phyloP scores from a whole-genome alignment of 2,329 filamentous ascomycete genomes.

The Aureobasidium sp. region DNA sequence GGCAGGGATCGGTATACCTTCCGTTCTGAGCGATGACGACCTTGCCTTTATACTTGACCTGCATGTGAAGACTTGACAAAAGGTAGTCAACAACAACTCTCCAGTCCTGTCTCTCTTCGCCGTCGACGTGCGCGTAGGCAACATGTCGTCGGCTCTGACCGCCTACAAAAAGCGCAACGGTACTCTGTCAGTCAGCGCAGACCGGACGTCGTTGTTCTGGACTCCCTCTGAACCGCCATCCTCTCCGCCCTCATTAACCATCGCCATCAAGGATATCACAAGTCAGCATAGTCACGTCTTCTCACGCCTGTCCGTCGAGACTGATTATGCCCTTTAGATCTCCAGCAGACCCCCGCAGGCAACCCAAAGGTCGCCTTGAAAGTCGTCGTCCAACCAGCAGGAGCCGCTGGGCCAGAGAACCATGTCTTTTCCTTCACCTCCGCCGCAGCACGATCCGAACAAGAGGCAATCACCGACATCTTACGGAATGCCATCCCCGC shows the following conservation, averaged over 20 bases:
- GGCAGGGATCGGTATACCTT: neutral
- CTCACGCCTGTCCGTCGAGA: neutral
- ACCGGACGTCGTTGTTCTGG: constrained; percentile 73
- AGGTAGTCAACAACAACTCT: neutral
- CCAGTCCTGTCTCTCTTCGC: too few relatives aligned
- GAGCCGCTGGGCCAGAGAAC: constrained; percentile 53
- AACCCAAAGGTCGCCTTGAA: constrained; percentile 89
- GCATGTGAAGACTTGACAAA: neutral
- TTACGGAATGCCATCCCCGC: constrained; percentile 71
- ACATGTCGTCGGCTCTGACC: constrained; percentile 52
- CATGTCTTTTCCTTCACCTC: constrained; percentile 91
- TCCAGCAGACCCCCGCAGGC: constrained; percentile 90
- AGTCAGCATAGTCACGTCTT: constrained; percentile 50
- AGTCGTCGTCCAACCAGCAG: constrained; percentile 67
- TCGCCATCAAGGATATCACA: constrained; percentile 69
- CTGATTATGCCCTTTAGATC: constrained; percentile 48
- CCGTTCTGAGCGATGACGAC: constrained; percentile 4
- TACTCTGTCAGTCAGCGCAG: constrained; percentile 64
- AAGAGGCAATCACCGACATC: constrained; percentile 74
- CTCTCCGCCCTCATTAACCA: constrained; percentile 58
- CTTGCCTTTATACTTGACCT: neutral
- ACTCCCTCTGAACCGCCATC: constrained; percentile 57
- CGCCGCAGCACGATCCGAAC: constrained; percentile 66
- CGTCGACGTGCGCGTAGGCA: constrained; percentile 19
- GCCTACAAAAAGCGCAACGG: constrained; percentile 97